Percentiles rank a stretch among this genome's conserved stretches.
Conservation (phyloP, 2,329 filamentous ascomycete species). For the Stemphylium vesicarium region DNA sequence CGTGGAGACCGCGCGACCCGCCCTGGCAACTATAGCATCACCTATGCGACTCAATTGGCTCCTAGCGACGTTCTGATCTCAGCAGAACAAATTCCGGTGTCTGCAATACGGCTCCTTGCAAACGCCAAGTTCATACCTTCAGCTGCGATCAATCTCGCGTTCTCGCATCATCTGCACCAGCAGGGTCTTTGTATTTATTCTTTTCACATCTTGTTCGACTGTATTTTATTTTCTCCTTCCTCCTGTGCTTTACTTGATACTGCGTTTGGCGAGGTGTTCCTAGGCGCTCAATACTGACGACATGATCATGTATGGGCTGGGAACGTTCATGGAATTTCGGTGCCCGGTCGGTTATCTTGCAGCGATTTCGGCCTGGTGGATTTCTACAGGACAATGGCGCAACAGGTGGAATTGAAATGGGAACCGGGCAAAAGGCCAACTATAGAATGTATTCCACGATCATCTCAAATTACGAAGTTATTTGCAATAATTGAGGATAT, state of each 20-base stretch:
- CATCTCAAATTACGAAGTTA: neutral
- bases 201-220: neutral
- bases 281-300: slow-evolving; percentile 1
- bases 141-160: neutral
- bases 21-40: slow-evolving; percentile 2
- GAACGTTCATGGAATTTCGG: neutral
- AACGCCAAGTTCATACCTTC: neutral
- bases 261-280: slow-evolving; percentile 15
- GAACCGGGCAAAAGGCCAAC: neutral
- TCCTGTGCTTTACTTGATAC: neutral
- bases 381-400: neutral
- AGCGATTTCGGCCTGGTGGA: neutral
- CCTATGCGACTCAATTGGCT: neutral
- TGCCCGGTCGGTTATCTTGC: slow-evolving; percentile 3
- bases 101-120: neutral
- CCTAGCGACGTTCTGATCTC: neutral
- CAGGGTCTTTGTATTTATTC: slow-evolving; percentile 5
- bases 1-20: slow-evolving; percentile 1
- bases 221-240: neutral
- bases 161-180: neutral
- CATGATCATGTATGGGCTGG: slow-evolving; percentile 13
- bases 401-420: neutral
- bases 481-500: neutral
- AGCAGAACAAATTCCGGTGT: neutral
- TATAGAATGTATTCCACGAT: neutral